These are phyloP conservation scores for Pseudevernia furfuracea DNA, from an alignment of 495 filamentous ascomycete species.

Conservation along the genomic window DNA sequence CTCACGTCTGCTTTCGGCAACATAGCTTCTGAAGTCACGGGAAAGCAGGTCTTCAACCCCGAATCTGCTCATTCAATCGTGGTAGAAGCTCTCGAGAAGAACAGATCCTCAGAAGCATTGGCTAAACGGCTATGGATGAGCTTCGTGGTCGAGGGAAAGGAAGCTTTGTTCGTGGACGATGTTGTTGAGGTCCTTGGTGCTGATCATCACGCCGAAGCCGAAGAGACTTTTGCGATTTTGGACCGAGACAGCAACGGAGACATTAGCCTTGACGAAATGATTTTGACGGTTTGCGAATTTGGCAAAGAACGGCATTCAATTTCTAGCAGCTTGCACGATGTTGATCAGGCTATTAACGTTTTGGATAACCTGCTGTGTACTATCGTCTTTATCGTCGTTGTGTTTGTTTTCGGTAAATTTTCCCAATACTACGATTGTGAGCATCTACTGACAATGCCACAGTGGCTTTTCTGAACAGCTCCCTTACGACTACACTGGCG, in stretches of 20 bases:
- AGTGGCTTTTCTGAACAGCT: constrained; percentile 77
- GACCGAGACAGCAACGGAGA: constrained; percentile 90
- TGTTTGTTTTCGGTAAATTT: constrained; percentile 74
- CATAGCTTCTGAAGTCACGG: constrained; percentile 86
- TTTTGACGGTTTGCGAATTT: constrained; percentile 74
- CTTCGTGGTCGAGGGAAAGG: constrained; percentile 83
- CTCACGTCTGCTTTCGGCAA: constrained; percentile 89
- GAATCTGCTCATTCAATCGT: constrained; percentile 82
- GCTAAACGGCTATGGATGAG: constrained; percentile 96
- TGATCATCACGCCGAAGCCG: constrained; percentile 61
- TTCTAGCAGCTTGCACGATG: constrained; percentile 87
- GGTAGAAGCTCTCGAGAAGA: constrained; percentile 77
- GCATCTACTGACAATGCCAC: constrained; percentile 24
- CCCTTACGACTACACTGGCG: constrained; percentile 77
- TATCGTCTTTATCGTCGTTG: constrained; percentile 67
- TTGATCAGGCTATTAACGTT: constrained; percentile 87
- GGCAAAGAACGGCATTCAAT: constrained; percentile 79
- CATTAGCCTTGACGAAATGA: constrained; percentile 90
- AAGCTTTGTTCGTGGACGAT: constrained; percentile 72
- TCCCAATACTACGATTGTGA: not conserved
- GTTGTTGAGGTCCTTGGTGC: constrained; percentile 78
- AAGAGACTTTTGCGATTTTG: constrained; percentile 70
- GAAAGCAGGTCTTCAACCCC: constrained; percentile 89
- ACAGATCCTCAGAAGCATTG: constrained; percentile 73
- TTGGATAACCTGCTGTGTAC: constrained; percentile 76